Base-by-base conservation (phyloP, 2,329 filamentous ascomycete species). In the Trichoderma atroviride region DNA sequence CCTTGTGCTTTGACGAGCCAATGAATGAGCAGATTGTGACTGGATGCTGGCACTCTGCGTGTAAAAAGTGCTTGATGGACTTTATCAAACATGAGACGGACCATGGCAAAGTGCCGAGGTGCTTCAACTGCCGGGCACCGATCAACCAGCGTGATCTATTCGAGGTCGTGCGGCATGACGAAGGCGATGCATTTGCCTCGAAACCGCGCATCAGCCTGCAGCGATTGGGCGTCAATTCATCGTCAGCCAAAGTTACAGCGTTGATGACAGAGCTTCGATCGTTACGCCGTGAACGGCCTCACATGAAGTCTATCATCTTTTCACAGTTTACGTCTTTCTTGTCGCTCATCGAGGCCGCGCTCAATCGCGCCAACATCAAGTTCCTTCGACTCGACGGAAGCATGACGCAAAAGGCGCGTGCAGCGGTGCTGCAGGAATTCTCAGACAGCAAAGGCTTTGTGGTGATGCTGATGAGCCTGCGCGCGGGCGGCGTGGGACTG, bases 241-340 rank as follows among this genome's bases (percentile, higher is more conserved):
- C 94, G 0, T 97, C 94, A 0, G 92, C 96, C 58, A 99, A 99
- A 79, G 92, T 98, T 14, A 89, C 92, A 56, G 87, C 92, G 0
- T 85, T 99, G 5, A 86, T 97, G 72, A 86, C 84, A 4, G 89
- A 96, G 70, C 87, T 99, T 5, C 91, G 91, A 53, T 82, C 83
- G 1, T 81, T 96, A 9, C 89, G 91, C 11, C 86, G 84, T 68
- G 85, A 88, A 61, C 83, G 91, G n/a, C 87, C 90, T 0, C 84
- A 80, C 5, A 91, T 91, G 60, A 98, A 97, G 80, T 93, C 92
- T 0, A 94, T 98, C 27, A 90, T 99, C 37, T 99, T 99, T 81
- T 96, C 92, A 69, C 96, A 99, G 79, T 99, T 99, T 79, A 99
- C 96, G 0, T 96, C 94, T 0, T 99, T 98, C 79, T 88, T 99